Evolutionary conservation across 495 filamentous ascomycete genomes (phyloP), one percentile per base, ranked within the genome.

Genomic region (Daldinia bambusicola): DNA sequence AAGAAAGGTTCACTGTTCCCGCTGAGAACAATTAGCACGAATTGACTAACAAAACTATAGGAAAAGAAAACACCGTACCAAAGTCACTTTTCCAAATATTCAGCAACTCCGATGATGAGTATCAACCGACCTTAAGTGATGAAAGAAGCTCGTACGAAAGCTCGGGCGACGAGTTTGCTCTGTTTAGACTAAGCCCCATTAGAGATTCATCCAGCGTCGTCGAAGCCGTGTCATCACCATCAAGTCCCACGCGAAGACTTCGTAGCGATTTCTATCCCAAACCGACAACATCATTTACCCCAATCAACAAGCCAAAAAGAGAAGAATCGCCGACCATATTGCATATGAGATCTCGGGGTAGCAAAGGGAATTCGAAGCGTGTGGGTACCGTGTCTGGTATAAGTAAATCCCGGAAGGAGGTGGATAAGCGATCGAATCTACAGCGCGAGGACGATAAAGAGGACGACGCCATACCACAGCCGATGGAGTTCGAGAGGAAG

Each of bases 71-170:
- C 1, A 45, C 34, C 12, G 26, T 55, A 36, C 36, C 63, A 7
- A 43, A 63, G 12, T 38, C 56, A 9, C 61, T 51, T 8, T 40
- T 36, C 32, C n/a, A 43, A 30, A 26, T 61, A 40, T 12, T 50
- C 32, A 7, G 61, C 9, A 32, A 30, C 22, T 59, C 63, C 4
- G 58, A 58, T 41, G 68, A 71, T 14, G 69, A 67, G 43, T 71
- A 67, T 55, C 51, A 16, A 36, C 63, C 59, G 13, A 30, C 18
- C 57, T 55, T 52, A 0, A 45, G 13, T 10, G 13, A 66, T 34
- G 52, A 62, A n/a, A 36, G 55, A 36, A 26, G n/a, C 32, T 58
- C 59, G n/a, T n/a, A 5, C 36, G 58, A 38, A 18, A 45, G 31
- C 0, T 58, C 43, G 7, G 18, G 40, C 5, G 18, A 43, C 34